Conservation (phyloP, 768 basidiomycete species). For the Termitomyces sp. region DNA sequence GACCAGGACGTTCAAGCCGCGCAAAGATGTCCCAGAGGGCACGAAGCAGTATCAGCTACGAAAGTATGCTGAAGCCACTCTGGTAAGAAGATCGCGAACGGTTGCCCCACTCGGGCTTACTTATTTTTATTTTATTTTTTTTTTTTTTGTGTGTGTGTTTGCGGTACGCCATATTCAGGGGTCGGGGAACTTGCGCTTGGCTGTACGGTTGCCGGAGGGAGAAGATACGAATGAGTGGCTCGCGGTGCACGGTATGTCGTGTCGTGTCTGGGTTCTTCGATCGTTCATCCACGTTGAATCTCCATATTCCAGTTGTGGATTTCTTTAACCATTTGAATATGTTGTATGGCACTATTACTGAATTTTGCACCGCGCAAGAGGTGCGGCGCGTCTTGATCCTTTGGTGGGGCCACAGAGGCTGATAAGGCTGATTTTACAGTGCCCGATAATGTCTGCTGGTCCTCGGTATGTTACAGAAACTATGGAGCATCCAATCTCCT, state of each 20-base stretch:
- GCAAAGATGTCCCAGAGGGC: conserved; percentile 91
- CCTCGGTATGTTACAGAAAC: conserved; percentile 51
- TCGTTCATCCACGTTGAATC: not conserved
- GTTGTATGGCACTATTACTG: conserved; percentile 97
- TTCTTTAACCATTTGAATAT: conserved; percentile 99
- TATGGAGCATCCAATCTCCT: not conserved
- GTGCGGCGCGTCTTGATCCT: conserved; percentile 33
- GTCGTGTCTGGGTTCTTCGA: not conserved
- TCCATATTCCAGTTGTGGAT: conserved; percentile 75
- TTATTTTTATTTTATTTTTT: too few relatives aligned
- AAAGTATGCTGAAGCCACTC: conserved; percentile 95
- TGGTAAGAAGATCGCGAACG: conserved; percentile 41
- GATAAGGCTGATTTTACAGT: conserved; percentile 36
- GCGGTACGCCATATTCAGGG: conserved; percentile 55
- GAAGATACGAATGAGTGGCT: conserved; percentile 99
- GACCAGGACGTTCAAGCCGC: conserved; percentile 93
- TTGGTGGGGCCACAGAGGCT: not conserved
- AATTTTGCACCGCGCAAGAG: conserved; percentile 95
- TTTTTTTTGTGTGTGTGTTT: not conserved
- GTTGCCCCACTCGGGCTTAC: not conserved
- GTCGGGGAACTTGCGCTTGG: conserved; percentile 89
- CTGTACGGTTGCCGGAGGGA: conserved; percentile 92
- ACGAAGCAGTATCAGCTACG: conserved; percentile 97
- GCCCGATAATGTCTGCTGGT: conserved; percentile 95
- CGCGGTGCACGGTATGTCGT: conserved; percentile 88